Percentiles rank a stretch among this genome's conserved stretches.
phyloP scores from a whole-genome alignment of 352 stramenopile genomes.

The Phytopythium sindhum region DNA sequence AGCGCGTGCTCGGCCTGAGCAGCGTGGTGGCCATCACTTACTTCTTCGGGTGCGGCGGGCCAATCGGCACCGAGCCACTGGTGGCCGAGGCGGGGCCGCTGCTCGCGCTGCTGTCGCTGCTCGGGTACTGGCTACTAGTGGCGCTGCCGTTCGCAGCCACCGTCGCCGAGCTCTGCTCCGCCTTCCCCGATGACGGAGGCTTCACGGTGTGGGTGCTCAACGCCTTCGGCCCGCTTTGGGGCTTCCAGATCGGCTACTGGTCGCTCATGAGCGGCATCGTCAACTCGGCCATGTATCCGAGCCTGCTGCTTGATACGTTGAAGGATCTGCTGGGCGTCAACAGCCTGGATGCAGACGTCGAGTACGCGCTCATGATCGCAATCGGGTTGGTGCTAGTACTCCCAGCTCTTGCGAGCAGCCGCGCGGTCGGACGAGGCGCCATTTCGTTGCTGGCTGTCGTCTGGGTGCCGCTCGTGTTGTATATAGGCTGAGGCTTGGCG shows the following conservation, averaged over 20 bases:
- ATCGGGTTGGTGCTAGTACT: slow-evolving; percentile 26
- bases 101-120: slow-evolving; percentile 64
- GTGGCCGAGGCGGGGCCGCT: slow-evolving; percentile 26
- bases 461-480: slow-evolving; percentile 83
- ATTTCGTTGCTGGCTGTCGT: slow-evolving; percentile 65
- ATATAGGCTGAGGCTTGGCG: slow-evolving; percentile 19
- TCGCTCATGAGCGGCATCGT: slow-evolving; percentile 68
- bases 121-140: slow-evolving; percentile 80
- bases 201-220: slow-evolving; percentile 85
- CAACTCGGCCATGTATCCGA: slow-evolving; percentile 59
- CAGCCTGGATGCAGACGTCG: slow-evolving; percentile 3
- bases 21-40: slow-evolving; percentile 22
- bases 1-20: slow-evolving; percentile 15
- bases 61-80: slow-evolving; percentile 19
- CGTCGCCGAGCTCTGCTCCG: slow-evolving; percentile 81
- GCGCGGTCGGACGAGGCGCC: slow-evolving; percentile 56
- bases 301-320: slow-evolving; percentile 11
- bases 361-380: slow-evolving; percentile 18
- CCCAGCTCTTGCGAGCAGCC: slow-evolving; percentile 31
- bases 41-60: slow-evolving; percentile 15
- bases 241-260: slow-evolving; percentile 57
- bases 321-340: background rate
- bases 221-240: slow-evolving; percentile 80
- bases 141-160: slow-evolving; percentile 82
- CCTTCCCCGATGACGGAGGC: slow-evolving; percentile 72